Evolutionary conservation across 805 yeast genomes (phyloP), one percentile per base, ranked within the genome.

Genomic region (Lipomyces yamanashiensis): DNA sequence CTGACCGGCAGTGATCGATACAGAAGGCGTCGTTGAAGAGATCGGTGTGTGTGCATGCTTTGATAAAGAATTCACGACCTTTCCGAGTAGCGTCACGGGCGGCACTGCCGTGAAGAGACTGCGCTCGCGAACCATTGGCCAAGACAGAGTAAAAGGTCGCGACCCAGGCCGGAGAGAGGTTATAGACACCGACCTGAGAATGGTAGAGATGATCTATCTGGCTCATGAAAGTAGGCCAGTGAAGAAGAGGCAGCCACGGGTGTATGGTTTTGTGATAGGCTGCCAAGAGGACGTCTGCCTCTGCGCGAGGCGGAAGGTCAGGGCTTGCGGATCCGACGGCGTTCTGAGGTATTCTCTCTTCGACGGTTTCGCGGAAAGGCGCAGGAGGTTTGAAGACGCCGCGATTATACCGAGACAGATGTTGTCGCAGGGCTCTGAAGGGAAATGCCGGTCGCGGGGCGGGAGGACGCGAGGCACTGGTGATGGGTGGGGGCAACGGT

Each of bases 181-280:
- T 36, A 12, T 34, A 36, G 21, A 55, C 48, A 40, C 53, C 52
- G 54, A 55, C 60, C 21, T 36, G 50, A 21, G 53, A 36, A 15
- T 55, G 41, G 52, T 70, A 72, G 10, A 69, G 62, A 28, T 28
- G 28, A 8, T 62, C 71, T 54, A 54, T 49, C 21, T 58, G 55
- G 19, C 58, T 56, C 9, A 59, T 49, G 48, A 72, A 71, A 10
- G 61, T 59, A 2, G 60, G 64, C 74, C 74, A 72, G 51, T 71
- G 72, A 17, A 71, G 60, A 33, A 68, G 61, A 0, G 74, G 74
- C 49, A 71, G 55, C 73, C 72, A 72, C 13, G 62, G 63, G 51
- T 72, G 73, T 59, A 68, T 59, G 37, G 67, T 58, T 43, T 62
- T 62, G 53, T 50, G 58, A 50, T 71, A 72, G 36, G 54, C 58